Percentiles rank a stretch among this genome's conserved stretches.
phyloP scores from a whole-genome alignment of 176 grass and related monocot species.

The Alloteropsis semialata region DNA sequence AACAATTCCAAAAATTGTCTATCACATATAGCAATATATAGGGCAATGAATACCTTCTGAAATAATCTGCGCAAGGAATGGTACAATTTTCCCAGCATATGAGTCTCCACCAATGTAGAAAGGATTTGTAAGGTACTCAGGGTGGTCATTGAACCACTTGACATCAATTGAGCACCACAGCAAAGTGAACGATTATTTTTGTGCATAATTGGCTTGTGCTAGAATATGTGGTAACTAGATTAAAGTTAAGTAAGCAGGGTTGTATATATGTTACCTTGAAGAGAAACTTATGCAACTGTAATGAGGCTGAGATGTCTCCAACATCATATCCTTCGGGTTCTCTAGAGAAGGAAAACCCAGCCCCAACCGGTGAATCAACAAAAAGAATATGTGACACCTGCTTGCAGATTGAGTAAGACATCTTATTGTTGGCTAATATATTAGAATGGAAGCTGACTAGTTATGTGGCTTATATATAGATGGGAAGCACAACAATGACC shows the following conservation, averaged over 20 bases:
- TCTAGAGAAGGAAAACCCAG: too few relatives aligned
- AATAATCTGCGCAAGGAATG: slow-evolving; percentile 40
- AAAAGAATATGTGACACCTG: slow-evolving; percentile 64
- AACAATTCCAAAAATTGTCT: not conserved
- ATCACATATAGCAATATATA: too few relatives aligned
- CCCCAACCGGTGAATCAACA: slow-evolving; percentile 68
- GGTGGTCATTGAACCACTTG: slow-evolving; percentile 59
- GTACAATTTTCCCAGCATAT: slow-evolving; percentile 44
- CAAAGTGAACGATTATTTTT: not conserved
- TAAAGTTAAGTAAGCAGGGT: not conserved
- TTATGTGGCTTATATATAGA: too few relatives aligned
- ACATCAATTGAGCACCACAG: not conserved
- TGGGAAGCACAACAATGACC: too few relatives aligned
- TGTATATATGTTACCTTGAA: slow-evolving; percentile 29
- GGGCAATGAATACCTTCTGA: slow-evolving; percentile 36
- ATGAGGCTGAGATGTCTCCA: slow-evolving; percentile 22
- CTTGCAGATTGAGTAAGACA: not conserved
- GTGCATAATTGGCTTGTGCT: not conserved
- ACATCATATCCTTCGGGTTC: slow-evolving; percentile 53
- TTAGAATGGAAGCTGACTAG: not conserved
- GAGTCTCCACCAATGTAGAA: slow-evolving; percentile 65
- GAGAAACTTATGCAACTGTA: slow-evolving; percentile 46
- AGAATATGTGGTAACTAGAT: not conserved
- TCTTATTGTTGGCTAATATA: not conserved
- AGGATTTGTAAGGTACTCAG: slow-evolving; percentile 37